Conservation (phyloP, 2,329 filamentous ascomycete genomes). For the Stagonosporopsis vannaccii region DNA sequence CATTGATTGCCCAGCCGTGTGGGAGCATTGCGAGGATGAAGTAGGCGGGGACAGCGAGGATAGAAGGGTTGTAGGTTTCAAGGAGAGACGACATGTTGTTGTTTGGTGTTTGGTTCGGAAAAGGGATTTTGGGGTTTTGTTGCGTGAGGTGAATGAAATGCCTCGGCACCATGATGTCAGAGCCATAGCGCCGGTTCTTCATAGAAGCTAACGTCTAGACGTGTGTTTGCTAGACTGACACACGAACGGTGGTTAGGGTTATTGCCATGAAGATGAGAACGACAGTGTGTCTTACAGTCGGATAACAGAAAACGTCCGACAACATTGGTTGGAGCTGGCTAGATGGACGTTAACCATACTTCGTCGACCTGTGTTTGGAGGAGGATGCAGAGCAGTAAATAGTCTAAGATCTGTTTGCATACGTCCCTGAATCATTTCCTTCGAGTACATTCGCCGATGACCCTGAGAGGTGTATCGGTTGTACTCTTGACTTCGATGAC, state of each 20-base stretch:
- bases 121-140: neutral
- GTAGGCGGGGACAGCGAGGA: slow-evolving; percentile 56
- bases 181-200: neutral
- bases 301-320: slow-evolving; percentile 4
- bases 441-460: neutral
- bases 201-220: neutral
- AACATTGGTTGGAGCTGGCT: neutral
- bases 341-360: neutral
- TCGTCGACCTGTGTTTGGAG: neutral
- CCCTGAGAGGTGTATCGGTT: neutral
- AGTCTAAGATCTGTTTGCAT: neutral
- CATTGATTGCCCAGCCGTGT: slow-evolving; percentile 48
- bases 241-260: slow-evolving; percentile 1
- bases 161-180: slow-evolving; percentile 26
- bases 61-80: slow-evolving; percentile 47
- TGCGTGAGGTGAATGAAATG: neutral
- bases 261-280: slow-evolving; percentile 1
- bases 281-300: slow-evolving; percentile 2
- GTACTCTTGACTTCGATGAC: neutral
- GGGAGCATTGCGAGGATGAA: slow-evolving; percentile 52
- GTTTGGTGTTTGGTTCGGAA: neutral
- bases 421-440: neutral
- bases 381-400: neutral
- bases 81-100: slow-evolving; percentile 16
- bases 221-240: neutral